phyloP scores from a whole-genome alignment of 148 eudicot species.

The Heliamphora exappendiculata region DNA sequence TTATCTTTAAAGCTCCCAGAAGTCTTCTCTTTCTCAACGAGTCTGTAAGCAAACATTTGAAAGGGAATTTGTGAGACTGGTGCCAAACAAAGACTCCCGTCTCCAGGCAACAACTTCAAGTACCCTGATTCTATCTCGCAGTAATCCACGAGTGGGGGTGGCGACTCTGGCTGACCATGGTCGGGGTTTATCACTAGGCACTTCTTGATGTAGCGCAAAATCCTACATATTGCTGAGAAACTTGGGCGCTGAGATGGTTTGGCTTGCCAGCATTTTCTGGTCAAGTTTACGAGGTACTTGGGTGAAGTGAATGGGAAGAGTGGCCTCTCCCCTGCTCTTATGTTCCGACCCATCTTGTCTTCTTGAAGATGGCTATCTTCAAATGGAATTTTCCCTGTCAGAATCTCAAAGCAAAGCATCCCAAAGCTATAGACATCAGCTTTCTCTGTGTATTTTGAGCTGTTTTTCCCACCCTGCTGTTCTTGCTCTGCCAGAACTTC shows the following conservation, averaged over 20 bases:
- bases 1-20: constrained; percentile 24
- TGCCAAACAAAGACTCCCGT: constrained; percentile 11
- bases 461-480: constrained; percentile 26
- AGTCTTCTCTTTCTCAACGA: constrained; percentile 47
- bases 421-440: constrained; percentile 76
- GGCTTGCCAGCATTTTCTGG: constrained; percentile 56
- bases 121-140: constrained; percentile 51
- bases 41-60: constrained; percentile 49
- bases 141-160: constrained; percentile 41
- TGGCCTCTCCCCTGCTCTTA: constrained; percentile 60
- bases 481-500: constrained; percentile 62
- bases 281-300: constrained; percentile 43
- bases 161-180: constrained; percentile 37
- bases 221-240: constrained; percentile 55
- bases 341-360: constrained; percentile 55
- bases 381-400: constrained; percentile 62
- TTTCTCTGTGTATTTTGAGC: constrained; percentile 39
- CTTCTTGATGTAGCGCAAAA: constrained; percentile 46
- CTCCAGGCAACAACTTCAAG: constrained; percentile 27
- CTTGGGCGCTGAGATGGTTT: constrained; percentile 50
- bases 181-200: constrained; percentile 49
- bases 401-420: constrained; percentile 59
- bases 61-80: constrained; percentile 49
- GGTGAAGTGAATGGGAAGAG: constrained; percentile 57
- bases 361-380: constrained; percentile 64